Conservation (phyloP, 2,329 filamentous ascomycete species). For the Colletotrichum camelliae region DNA sequence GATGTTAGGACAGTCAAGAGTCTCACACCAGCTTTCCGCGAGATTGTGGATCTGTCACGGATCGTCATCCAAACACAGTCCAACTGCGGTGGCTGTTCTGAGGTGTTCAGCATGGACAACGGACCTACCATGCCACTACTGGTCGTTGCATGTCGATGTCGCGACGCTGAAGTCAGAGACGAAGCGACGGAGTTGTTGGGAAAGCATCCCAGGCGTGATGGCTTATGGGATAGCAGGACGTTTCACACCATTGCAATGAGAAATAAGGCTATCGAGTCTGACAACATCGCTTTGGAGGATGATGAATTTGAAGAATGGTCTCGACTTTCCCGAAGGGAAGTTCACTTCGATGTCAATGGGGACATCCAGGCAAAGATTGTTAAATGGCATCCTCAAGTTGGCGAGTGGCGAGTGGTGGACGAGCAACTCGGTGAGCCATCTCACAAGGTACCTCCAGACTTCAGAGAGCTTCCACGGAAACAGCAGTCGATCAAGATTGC, state of each 20-base stretch:
- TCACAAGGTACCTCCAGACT: background rate
- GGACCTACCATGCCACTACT: constrained; percentile 51
- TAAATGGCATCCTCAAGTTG: background rate
- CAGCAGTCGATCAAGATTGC: background rate
- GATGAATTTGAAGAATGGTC: constrained; percentile 42
- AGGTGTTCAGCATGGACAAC: constrained; percentile 50
- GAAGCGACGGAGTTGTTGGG: constrained; percentile 46
- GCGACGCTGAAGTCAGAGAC: constrained; percentile 39
- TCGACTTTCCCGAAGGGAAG: constrained; percentile 39
- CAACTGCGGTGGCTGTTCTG: constrained; percentile 20
- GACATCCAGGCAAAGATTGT: background rate
- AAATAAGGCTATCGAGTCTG: constrained; percentile 38
- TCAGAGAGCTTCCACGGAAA: background rate
- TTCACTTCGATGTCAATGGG: constrained; percentile 39
- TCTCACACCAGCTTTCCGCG: constrained; percentile 46
- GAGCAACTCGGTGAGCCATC: background rate
- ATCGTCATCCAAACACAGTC: constrained; percentile 34
- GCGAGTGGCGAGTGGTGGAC: background rate
- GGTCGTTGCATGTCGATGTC: constrained; percentile 44
- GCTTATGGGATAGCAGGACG: constrained; percentile 46
- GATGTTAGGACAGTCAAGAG: constrained; percentile 36
- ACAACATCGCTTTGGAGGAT: constrained; percentile 35
- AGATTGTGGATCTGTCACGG: constrained; percentile 42
- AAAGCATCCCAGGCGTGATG: constrained; percentile 46
- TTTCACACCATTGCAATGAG: constrained; percentile 43